Conservation (phyloP, 2,329 filamentous ascomycete species). For the Botryotinia calthae region DNA sequence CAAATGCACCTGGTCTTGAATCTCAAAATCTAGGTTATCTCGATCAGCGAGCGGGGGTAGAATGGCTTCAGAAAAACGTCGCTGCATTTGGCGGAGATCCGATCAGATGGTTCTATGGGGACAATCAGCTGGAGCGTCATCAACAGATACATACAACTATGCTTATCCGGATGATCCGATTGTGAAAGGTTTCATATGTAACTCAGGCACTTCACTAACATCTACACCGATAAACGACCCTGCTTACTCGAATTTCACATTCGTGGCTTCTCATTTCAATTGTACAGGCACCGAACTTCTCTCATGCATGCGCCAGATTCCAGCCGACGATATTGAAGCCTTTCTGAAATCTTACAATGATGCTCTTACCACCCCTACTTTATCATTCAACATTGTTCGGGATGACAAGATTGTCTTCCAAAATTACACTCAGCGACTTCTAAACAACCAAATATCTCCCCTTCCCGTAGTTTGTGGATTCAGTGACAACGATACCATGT, state of each 20-base stretch:
- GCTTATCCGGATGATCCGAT: background rate
- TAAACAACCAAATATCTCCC: background rate
- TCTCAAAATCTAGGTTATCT: background rate
- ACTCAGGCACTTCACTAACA: accelerated
- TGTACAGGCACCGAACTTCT: background rate
- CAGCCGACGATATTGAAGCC: background rate
- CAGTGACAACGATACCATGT: background rate
- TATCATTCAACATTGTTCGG: background rate
- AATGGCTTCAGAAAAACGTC: background rate
- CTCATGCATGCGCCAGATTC: background rate
- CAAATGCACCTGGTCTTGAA: background rate
- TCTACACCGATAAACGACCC: background rate
- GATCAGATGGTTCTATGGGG: background rate
- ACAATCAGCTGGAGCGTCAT: background rate
- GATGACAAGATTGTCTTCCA: background rate
- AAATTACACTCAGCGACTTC: background rate
- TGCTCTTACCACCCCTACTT: background rate
- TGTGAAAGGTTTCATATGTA: background rate
- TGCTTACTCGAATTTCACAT: background rate
- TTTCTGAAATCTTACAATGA: background rate
- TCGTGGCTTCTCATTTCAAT: background rate
- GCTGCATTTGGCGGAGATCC: background rate
- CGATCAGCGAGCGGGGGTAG: background rate
- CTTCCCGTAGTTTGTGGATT: background rate
- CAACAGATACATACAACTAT: background rate